Evolutionary conservation across 164 flowering plant genomes (phyloP).

Genomic region (Kalanchoe fedtschenkoi): DNA sequence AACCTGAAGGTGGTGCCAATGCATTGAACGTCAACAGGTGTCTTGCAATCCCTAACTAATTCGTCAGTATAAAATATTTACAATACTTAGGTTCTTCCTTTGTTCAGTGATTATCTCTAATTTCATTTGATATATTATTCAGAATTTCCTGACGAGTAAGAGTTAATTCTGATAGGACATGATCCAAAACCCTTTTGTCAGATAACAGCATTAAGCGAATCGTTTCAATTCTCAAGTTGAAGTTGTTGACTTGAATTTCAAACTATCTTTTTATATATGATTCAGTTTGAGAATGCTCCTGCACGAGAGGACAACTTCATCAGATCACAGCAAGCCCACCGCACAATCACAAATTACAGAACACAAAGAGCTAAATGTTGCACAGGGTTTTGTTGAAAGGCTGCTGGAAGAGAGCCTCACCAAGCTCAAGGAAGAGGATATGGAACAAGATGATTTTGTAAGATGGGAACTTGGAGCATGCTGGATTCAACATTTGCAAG

Average conservation of each 20-base stretch:
- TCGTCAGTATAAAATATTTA: not conserved
- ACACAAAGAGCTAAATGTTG: conserved; percentile 37
- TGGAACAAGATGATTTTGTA: conserved; percentile 31
- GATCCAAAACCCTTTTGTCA: not conserved
- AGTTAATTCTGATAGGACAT: not conserved
- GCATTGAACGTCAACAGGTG: conserved; percentile 95
- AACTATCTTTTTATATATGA: not conserved
- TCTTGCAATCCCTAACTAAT: not conserved
- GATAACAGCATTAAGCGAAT: not conserved
- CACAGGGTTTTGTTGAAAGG: conserved; percentile 50
- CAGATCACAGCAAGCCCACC: conserved; percentile 32
- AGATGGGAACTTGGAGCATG: conserved; percentile 99
- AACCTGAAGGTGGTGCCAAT: conserved; percentile 95
- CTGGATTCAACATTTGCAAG: conserved; percentile 98
- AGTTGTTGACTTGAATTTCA: not conserved
- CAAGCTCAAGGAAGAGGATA: conserved; percentile 62
- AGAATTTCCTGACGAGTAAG: not conserved
- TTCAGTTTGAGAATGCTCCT: conserved; percentile 78
- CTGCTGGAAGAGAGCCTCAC: conserved; percentile 65
- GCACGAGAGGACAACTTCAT: conserved; percentile 34
- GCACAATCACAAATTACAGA: conserved; percentile 27
- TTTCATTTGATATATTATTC: not conserved
- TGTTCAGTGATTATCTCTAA: not conserved
- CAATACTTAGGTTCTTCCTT: not conserved
- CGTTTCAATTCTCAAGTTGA: conserved; percentile 2